phyloP scores from a whole-genome alignment of 169 alveolate species.

The Eimeria acervulina region DNA sequence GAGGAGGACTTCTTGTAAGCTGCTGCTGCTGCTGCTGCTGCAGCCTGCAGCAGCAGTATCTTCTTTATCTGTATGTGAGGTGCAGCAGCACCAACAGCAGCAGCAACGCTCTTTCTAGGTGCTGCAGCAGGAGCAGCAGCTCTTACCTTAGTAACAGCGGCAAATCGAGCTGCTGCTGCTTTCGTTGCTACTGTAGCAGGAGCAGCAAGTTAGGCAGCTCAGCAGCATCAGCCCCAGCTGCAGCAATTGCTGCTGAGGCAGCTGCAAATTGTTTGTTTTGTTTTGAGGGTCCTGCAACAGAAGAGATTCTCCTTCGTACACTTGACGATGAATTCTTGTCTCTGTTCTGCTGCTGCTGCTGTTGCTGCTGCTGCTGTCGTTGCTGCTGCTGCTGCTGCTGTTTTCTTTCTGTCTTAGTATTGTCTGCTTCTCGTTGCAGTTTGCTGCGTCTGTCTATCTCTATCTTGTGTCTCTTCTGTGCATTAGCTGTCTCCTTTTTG shows the following conservation, averaged over 20 bases:
- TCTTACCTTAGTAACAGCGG: background rate
- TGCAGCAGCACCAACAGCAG: background rate
- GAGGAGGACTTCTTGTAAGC: constrained; percentile 35
- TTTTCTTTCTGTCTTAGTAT: no score
- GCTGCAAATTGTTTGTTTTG: background rate
- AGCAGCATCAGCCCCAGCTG: background rate
- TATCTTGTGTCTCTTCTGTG: no score
- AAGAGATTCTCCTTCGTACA: background rate
- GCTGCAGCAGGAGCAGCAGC: constrained; percentile 20
- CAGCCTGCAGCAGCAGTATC: background rate
- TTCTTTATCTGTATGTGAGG: no score
- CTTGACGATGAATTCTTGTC: background rate
- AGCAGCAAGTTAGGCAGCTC: no score
- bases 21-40: constrained; percentile 5
- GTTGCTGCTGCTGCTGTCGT: background rate
- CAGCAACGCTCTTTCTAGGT: background rate
- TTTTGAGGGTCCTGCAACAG: background rate
- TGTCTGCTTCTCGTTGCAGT: no score
- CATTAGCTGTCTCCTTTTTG: no score
- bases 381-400: no score
- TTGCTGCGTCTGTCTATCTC: no score
- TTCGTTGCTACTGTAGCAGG: background rate
- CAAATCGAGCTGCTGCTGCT: background rate
- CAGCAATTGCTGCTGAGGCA: background rate
- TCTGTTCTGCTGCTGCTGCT: background rate